Percentiles rank a stretch among this genome's conserved stretches.
Conservation (phyloP, 768 basidiomycete species). For the Mycena chlorophos region DNA sequence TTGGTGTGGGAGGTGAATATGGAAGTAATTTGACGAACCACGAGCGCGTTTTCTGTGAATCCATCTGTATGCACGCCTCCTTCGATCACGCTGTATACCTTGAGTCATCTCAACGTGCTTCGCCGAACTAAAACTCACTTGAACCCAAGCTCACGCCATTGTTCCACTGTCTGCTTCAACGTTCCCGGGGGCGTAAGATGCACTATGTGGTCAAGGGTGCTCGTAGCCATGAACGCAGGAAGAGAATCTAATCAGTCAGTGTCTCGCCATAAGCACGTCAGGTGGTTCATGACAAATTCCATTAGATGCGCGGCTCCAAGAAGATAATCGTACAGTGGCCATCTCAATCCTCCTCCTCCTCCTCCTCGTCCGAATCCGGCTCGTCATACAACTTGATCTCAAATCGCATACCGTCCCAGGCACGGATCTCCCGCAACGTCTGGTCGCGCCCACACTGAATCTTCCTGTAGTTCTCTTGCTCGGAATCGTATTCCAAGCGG, state of each 20-base stretch:
- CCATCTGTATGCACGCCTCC: slow-evolving; percentile 70
- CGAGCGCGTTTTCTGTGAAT: slow-evolving; percentile 62
- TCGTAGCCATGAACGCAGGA: slow-evolving; percentile 32
- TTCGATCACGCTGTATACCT: slow-evolving; percentile 55
- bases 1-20: not conserved
- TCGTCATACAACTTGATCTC: too few species aligned
- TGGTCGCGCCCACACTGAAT: too few species aligned
- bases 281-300: too few species aligned
- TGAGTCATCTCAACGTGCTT: not conserved
- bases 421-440: too few species aligned
- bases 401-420: too few species aligned
- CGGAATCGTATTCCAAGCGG: too few species aligned
- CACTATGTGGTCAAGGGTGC: slow-evolving; percentile 66
- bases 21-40: slow-evolving; percentile 44
- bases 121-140: slow-evolving; percentile 40
- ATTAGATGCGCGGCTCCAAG: too few species aligned
- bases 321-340: too few species aligned
- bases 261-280: not conserved
- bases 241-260: not conserved
- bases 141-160: slow-evolving; percentile 66
- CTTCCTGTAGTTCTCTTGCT: too few species aligned
- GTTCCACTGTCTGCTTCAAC: slow-evolving; percentile 47
- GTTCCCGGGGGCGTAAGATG: slow-evolving; percentile 69
- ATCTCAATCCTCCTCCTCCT: too few species aligned
- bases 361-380: too few species aligned